Conservation (phyloP, 164 flowering plant species). For the Annona squamosa region DNA sequence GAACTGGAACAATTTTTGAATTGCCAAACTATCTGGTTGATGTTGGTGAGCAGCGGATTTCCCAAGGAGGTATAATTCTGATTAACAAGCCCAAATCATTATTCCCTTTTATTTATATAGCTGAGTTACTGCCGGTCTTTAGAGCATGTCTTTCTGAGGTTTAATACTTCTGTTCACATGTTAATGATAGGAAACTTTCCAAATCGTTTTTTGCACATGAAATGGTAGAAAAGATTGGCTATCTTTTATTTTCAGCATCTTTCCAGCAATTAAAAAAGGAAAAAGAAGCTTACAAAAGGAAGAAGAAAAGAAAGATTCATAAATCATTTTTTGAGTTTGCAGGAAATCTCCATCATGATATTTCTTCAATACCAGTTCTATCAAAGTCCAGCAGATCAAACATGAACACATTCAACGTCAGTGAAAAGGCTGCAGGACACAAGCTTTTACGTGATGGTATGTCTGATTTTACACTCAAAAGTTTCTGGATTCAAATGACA, state of each 20-base stretch:
- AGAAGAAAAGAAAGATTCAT: not conserved
- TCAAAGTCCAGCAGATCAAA: slow-evolving; percentile 18
- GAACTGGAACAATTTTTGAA: slow-evolving; percentile 21
- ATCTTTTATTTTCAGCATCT: not conserved
- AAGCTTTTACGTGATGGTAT: slow-evolving; percentile 54
- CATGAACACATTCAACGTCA: slow-evolving; percentile 14
- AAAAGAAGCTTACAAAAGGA: not conserved
- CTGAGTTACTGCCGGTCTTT: not conserved
- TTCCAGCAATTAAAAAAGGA: not conserved
- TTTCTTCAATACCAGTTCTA: slow-evolving; percentile 12
- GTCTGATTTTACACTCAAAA: slow-evolving; percentile 7
- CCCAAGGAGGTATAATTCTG: slow-evolving; percentile 13
- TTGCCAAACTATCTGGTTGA: slow-evolving; percentile 31
- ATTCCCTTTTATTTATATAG: not conserved
- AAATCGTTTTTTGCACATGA: not conserved
- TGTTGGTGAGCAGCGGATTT: slow-evolving; percentile 23
- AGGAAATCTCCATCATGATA: slow-evolving; percentile 24
- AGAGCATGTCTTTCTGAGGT: too few relatives aligned
- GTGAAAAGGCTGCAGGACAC: slow-evolving; percentile 15
- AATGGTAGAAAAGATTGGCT: too few relatives aligned
- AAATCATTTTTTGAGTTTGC: slow-evolving; percentile 11
- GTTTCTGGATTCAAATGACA: not conserved
- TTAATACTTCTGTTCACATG: not conserved
- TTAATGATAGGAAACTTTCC: not conserved
- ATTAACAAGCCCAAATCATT: not conserved